phyloP scores from a whole-genome alignment of 352 stramenopile species.

The Phytophthora cryptogea region DNA sequence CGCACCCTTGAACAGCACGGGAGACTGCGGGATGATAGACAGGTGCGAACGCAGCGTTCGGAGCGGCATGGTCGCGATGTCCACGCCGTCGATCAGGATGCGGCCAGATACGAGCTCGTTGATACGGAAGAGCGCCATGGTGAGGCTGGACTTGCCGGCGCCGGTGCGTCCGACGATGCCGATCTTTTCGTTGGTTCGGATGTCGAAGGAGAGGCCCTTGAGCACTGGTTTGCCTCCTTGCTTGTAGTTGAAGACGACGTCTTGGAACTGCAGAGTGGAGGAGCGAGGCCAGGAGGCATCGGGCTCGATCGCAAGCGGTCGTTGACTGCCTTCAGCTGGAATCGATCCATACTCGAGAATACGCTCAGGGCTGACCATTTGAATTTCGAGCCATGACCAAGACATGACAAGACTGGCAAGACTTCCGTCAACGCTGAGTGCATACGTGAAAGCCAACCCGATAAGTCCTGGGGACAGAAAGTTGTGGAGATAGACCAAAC shows the following conservation, averaged over 20 bases:
- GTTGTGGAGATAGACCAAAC: constrained; percentile 41
- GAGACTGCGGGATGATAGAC: constrained; percentile 63
- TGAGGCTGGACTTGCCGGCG: constrained; percentile 85
- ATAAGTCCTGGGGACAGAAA: constrained; percentile 57
- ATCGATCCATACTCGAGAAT: constrained; percentile 45
- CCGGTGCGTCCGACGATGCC: constrained; percentile 90
- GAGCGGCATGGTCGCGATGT: constrained; percentile 40
- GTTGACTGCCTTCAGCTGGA: constrained; percentile 25
- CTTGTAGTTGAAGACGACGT: constrained; percentile 85
- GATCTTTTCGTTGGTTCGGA: constrained; percentile 65
- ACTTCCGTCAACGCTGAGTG: constrained; percentile 76
- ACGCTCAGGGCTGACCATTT: constrained; percentile 65
- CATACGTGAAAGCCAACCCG: constrained; percentile 90
- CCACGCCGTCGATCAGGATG: constrained; percentile 50
- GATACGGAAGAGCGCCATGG: constrained; percentile 87
- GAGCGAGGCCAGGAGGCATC: constrained; percentile 63
- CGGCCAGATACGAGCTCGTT: constrained; percentile 64
- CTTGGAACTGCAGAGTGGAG: constrained; percentile 81
- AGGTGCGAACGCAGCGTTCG: constrained; percentile 36
- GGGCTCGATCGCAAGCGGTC: constrained; percentile 21
- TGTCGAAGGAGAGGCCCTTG: constrained; percentile 56
- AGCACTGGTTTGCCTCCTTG: constrained; percentile 46
- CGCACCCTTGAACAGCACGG: constrained; percentile 91
- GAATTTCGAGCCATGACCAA: constrained; percentile 49
- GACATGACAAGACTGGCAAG: constrained; percentile 68